Base-by-base conservation (phyloP, 148 eudicot genomes). In the Vaccinium myrtillus region DNA sequence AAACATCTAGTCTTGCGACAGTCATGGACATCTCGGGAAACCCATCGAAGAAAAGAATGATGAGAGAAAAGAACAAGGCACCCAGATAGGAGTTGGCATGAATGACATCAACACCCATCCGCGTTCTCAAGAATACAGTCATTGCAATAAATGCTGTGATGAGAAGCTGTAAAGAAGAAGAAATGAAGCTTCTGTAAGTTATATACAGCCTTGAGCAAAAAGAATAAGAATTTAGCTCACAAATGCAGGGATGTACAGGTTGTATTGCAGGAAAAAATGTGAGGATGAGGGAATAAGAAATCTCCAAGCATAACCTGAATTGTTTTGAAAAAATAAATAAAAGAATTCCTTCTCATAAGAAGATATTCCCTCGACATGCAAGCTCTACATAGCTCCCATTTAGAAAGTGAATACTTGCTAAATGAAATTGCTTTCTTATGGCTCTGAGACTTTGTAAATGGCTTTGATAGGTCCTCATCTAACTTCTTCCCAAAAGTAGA, bases 281-380 rank as follows among this genome's bases (percentile, higher is more conserved):
- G 54, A 11, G 12, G 65, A 23, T 30, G 21, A 8, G 43, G 16
- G 19, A 23, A 5, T 55, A 48, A 53, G 2, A 81, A 63, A 67
- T 49, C 39, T 21, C 46, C 32, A 73, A 73, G 43, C 30, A 36
- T 25, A 19, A 95, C 97, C 97, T 94, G 98, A 84, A 65, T 18
- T 69, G 83, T 83, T 88, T 94, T 94, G 86, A 94, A 95, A 49
- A 88, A 82, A 80, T 94, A 93, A 46, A 96, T 21, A 85, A 92
- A 94, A 78, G 93, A 92, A 76, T 94, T 94, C 82, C 96, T 90
- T 78, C 83, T 92, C 93, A 96, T 91, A 6, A 94, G 92, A 83
- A 96, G 94, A 77, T 83, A 76, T 75, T 96, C 98, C 81, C 98
- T 94, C 69, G 94, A 87, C 87, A 93, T 84, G 87, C 98, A 93